Evolutionary conservation across 805 yeast species (phyloP), one percentile per base, ranked within the genome.

Genomic region (Cyberlindnera xylosilytica): DNA sequence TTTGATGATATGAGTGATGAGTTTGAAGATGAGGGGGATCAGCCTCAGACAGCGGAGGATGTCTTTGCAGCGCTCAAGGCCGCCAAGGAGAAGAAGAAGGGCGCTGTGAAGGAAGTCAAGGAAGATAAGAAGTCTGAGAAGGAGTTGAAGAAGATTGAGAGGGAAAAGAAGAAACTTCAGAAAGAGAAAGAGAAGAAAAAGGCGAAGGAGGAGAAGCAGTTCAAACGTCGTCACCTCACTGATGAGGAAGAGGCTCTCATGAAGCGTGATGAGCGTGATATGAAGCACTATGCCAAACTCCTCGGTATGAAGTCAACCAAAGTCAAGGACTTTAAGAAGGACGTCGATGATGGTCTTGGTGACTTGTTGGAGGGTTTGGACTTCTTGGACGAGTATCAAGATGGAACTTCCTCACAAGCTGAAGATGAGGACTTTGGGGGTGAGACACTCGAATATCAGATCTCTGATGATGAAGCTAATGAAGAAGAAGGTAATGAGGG

Each of bases 271-370:
- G 95, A 87, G 45, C 81, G 78, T 43, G 96, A 90, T 41, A 81
- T 86, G 64, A 78, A 74, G 33, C 87, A 83, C 57, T 90, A 88
- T 60, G 90, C 97, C 4, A 83, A 83, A 49, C 82, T 85, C 54
- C 68, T 90, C 9, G 95, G 95, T 1, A 60, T 86, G 52, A 79
- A 79, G 49, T 76, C 79, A 0, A 73, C 71, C 41, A 70, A 69
- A 13, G 66, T 83, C 36, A 63, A 71, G 29, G 60, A 75, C 74
- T 48, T 61, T 45, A 57, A 57, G 4, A 81, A 57, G 1, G 81
- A 74, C 29, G 88, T 79, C 12, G 85, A 83, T 56, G 96, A 88
- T 62, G 76, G 82, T 2, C 69, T 89, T 36, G 96, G 86, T 35
- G 95, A 89, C n/a, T 59, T 89, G 18, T 65, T 89, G 4, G 96